Percentiles rank a stretch among this genome's conserved stretches.
phyloP scores from a whole-genome alignment of 345 rosid genomes.

The Eucalyptus fibrosa region DNA sequence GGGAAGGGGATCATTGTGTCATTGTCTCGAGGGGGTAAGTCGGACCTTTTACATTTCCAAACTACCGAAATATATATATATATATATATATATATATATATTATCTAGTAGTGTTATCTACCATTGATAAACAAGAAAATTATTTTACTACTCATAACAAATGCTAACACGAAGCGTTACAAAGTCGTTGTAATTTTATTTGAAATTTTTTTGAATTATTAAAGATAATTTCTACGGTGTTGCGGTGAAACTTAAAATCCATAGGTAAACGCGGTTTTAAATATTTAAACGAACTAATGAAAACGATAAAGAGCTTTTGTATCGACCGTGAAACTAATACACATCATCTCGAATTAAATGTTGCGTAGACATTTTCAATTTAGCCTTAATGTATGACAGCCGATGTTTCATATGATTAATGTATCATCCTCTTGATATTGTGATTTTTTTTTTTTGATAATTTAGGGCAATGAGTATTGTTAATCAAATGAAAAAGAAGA shows the following conservation, averaged over 20 bases:
- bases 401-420: background rate
- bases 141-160: background rate
- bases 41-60: background rate
- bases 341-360: background rate
- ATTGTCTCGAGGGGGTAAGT: too few species aligned
- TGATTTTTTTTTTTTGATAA: too few species aligned
- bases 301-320: background rate
- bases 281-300: background rate
- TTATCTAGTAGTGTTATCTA: background rate
- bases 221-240: too few species aligned
- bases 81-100: too few species aligned
- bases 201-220: accelerated
- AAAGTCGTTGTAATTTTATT: too few species aligned
- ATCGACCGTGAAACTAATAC: accelerated
- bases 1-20: background rate
- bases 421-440: background rate
- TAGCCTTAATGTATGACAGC: too few species aligned
- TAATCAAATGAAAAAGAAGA: too few species aligned
- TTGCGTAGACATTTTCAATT: too few species aligned
- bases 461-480: background rate
- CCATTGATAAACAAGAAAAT: background rate
- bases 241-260: background rate
- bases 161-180: too few species aligned
- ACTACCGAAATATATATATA: too few species aligned
- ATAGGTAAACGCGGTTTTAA: background rate